These are phyloP conservation scores for Zizania latifolia DNA, from an alignment of 176 grass and related monocot genomes.

Conservation along the genomic window DNA sequence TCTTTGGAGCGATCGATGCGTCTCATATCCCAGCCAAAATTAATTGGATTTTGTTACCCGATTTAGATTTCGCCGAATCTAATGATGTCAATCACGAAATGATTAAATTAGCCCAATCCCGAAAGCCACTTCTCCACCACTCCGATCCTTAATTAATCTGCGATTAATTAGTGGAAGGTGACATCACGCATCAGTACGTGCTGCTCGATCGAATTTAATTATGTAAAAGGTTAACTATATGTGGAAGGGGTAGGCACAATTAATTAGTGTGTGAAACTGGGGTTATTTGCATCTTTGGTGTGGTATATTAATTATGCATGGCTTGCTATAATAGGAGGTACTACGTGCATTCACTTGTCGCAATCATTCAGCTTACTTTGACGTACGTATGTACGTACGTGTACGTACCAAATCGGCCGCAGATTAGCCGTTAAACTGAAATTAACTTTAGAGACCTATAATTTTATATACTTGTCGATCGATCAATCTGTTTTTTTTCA, in stretches of 20 bases:
- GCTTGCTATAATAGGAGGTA: neutral
- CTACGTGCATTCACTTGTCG: neutral
- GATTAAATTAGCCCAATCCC: neutral
- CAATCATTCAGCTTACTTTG: neutral
- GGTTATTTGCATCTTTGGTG: neutral
- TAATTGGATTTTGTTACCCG: neutral
- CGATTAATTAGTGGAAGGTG: conserved; percentile 5
- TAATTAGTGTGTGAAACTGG: neutral
- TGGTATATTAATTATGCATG: too few species aligned
- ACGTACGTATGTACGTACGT: neutral
- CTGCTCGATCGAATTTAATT: too few species aligned
- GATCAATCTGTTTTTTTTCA: too few species aligned
- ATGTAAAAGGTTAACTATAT: neutral
- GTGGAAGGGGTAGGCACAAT: neutral
- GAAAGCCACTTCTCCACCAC: conserved; percentile 38
- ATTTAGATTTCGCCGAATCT: conserved; percentile 31
- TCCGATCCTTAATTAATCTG: neutral
- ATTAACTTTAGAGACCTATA: neutral
- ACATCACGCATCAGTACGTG: neutral
- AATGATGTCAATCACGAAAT: conserved; percentile 27
- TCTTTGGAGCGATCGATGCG: conserved; percentile 2
- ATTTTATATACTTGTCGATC: neutral
- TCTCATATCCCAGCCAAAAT: neutral
- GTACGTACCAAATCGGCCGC: neutral
- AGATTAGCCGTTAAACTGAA: neutral